These are phyloP conservation scores for Blepharisma undulans DNA, from an alignment of 169 alveolate genomes.

Conservation along the genomic window DNA sequence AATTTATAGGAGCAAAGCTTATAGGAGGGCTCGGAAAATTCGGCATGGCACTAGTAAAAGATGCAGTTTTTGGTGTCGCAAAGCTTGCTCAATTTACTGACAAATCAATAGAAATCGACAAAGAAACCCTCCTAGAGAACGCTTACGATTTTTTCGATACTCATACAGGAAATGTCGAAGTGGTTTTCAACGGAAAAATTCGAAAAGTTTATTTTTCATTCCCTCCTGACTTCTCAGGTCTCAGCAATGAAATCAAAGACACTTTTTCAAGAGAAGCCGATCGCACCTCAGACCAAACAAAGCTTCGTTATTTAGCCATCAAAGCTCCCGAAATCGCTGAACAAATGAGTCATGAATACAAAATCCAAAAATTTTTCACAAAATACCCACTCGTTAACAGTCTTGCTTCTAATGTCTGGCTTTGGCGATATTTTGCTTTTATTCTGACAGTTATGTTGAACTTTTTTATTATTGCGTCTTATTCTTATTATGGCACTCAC, in stretches of 20 bases:
- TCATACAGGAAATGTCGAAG: conserved; percentile 35
- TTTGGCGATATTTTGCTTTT: conserved; percentile 27
- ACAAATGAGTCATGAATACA: background rate
- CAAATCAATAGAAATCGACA: background rate
- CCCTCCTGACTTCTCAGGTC: conserved; percentile 26
- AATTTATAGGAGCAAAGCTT: background rate
- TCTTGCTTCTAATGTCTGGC: background rate
- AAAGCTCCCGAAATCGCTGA: background rate
- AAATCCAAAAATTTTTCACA: background rate
- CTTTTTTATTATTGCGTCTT: conserved; percentile 1
- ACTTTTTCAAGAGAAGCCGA: background rate
- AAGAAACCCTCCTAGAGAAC: background rate
- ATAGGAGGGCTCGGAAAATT: background rate
- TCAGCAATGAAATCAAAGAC: conserved; percentile 35
- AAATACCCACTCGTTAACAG: background rate
- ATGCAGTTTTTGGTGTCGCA: background rate
- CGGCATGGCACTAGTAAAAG: background rate
- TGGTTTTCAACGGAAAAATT: conserved; percentile 26
- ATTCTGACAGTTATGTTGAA: conserved; percentile 1
- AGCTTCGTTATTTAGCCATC: conserved; percentile 1
- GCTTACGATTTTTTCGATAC: conserved; percentile 36
- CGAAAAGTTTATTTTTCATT: conserved; percentile 4
- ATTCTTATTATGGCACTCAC: background rate
- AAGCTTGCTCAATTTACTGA: background rate
- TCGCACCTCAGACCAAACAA: conserved; percentile 25